Conservation (phyloP, 2,329 filamentous ascomycete species). For the Ceratocystis ficicola region DNA sequence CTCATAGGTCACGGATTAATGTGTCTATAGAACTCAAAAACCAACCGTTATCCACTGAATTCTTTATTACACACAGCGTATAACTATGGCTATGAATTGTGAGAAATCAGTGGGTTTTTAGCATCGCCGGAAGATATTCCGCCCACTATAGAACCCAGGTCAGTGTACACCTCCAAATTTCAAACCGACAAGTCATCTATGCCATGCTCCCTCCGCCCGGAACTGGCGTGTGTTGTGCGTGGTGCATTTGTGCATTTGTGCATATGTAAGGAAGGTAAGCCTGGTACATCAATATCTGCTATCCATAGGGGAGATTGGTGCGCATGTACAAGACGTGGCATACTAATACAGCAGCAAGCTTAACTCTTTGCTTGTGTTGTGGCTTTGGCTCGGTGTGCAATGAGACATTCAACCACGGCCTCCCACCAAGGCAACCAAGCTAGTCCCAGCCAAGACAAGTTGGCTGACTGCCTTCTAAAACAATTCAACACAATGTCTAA, state of each 20-base stretch:
- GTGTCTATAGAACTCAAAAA: too few relatives aligned
- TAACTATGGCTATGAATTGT: neutral
- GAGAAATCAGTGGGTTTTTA: neutral
- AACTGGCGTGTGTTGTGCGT: neutral
- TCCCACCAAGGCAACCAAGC: neutral
- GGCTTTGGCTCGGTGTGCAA: neutral
- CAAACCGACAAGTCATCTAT: neutral
- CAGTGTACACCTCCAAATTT: neutral
- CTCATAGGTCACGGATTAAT: too few relatives aligned
- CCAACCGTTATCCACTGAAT: neutral
- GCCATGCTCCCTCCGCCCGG: neutral
- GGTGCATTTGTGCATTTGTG: neutral
- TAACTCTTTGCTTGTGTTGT: neutral
- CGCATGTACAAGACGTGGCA: neutral
- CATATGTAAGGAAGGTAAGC: neutral
- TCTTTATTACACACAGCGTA: neutral
- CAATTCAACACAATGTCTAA: neutral
- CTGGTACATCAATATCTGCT: neutral
- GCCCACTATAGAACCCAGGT: neutral
- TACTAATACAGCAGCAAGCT: neutral
- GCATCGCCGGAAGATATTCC: neutral
- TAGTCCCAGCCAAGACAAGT: neutral
- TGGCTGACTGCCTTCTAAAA: neutral
- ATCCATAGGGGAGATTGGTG: neutral
- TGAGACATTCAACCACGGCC: neutral